Base-by-base conservation (phyloP, 768 basidiomycete genomes). In the Hericium rajendrae region DNA sequence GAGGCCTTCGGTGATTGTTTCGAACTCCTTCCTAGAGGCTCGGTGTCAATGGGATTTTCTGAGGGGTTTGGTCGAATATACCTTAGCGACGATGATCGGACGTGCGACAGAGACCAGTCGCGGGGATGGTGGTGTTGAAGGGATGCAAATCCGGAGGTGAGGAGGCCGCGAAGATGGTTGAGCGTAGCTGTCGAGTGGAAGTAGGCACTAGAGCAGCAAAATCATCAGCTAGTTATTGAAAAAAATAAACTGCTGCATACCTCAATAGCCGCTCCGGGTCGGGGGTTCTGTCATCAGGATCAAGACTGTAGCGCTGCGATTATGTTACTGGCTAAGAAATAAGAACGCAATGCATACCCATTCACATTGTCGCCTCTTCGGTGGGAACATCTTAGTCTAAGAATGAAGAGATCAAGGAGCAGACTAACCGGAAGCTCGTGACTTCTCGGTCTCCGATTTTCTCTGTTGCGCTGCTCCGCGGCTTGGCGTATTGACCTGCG, bases 401-500 rank as follows among this genome's bases (percentile, higher is more conserved):
- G 32, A 4, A 28, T 12, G n/a, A 32, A 26, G 26, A 26, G 4
- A 49, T 28, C 20, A 48, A 37, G 10, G 48, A n/a, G 26, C 48
- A 40, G 40, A 38, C 54, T 51, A 37, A 70, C 91, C 91, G 79
- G 70, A 97, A 98, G 68, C 89, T 94, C 53, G 86, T 71, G 0
- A 97, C 87, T 62, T 91, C 82, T 37, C 74, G 79, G 51, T 84
- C 86, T 15, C 82, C 84, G 9, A 94, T 76, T 58, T 78, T 82
- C 70, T 99, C 95, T 12, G 80, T 90, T 11, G 76, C 73, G 66
- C 88, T 94, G 65, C 88, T 91, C 56, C 95, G 79, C 1, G 95
- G 97, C 69, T 95, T 97, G 15, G 94, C 94, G 63, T 95, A 97
- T 69, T 97, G 94, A 0, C 95, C 95, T 0, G 94, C 97, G 60